Percentiles rank a stretch among this genome's conserved stretches.
phyloP scores from a whole-genome alignment of 805 yeast genomes.

The Komagataella populi region DNA sequence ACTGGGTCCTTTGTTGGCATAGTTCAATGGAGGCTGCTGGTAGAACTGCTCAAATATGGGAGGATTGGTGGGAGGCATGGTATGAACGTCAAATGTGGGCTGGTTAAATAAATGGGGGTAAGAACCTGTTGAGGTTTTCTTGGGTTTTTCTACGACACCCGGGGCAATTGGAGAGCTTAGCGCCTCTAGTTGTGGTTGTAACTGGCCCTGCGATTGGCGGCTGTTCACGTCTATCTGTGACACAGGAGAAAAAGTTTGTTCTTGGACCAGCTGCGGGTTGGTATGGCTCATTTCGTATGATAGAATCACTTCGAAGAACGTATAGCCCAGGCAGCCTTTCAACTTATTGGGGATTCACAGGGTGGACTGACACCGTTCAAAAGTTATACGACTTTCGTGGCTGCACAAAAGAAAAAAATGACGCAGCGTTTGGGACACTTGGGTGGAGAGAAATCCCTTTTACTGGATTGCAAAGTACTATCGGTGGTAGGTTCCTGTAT shows the following conservation, averaged over 20 bases:
- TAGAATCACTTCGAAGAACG: neutral
- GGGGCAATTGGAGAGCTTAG: neutral
- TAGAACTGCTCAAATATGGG: slow-evolving; percentile 16
- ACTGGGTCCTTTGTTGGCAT: neutral
- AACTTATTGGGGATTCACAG: neutral
- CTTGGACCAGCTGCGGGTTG: neutral
- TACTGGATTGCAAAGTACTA: neutral
- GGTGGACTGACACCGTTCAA: neutral
- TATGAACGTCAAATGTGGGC: slow-evolving; percentile 16
- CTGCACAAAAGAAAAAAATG: neutral
- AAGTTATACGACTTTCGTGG: neutral
- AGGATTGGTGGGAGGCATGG: slow-evolving; percentile 20
- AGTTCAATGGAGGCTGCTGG: slow-evolving; percentile 3
- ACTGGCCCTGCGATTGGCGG: neutral
- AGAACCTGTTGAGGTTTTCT: neutral
- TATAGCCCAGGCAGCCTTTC: neutral
- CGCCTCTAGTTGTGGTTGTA: neutral
- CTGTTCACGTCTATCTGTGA: neutral
- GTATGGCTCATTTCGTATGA: neutral
- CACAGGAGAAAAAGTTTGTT: neutral
- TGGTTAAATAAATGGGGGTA: neutral
- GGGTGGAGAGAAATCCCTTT: neutral
- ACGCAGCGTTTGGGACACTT: neutral
- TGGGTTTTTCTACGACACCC: neutral
- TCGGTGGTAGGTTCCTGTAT: neutral